Evolutionary conservation across 2,329 filamentous ascomycete genomes (phyloP).

Genomic region (Exophiala sp.): DNA sequence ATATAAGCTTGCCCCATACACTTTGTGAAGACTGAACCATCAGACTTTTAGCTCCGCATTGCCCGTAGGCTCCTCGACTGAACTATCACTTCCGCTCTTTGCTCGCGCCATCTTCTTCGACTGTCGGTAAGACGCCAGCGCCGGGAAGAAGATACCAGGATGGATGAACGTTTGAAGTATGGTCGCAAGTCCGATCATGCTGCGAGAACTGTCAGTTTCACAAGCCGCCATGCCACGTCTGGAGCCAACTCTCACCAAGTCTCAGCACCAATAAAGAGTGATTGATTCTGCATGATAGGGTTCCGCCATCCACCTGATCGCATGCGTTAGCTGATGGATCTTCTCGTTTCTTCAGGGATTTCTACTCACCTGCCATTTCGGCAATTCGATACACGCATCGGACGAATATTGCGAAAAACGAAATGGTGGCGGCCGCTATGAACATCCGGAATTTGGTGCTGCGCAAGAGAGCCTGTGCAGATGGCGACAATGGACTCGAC

Average conservation of each 20-base stretch:
- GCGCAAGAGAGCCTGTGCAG: background rate
- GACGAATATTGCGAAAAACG: conserved; percentile 42
- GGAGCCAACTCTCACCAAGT: background rate
- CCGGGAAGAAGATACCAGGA: conserved; percentile 21
- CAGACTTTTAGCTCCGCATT: too few species aligned
- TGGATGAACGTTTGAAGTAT: conserved; percentile 21
- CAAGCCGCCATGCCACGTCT: background rate
- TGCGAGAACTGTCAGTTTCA: background rate
- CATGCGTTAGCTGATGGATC: background rate
- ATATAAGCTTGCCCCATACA: too few species aligned
- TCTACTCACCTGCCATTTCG: conserved; percentile 36
- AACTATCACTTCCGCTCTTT: background rate
- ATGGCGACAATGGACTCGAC: background rate
- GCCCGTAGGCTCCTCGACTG: background rate
- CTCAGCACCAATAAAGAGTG: conserved; percentile 49
- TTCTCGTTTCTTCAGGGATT: background rate
- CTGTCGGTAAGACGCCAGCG: background rate
- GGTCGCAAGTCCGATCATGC: conserved; percentile 16
- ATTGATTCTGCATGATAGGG: conserved; percentile 46
- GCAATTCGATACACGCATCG: conserved; percentile 49
- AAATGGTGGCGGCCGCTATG: conserved; percentile 15
- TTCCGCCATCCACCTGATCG: conserved; percentile 40
- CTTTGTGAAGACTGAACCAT: too few species aligned
- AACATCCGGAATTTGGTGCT: conserved; percentile 11
- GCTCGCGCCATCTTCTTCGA: background rate